Evolutionary conservation across 768 basidiomycete genomes (phyloP).

Genomic region (Dioszegia hungarica): DNA sequence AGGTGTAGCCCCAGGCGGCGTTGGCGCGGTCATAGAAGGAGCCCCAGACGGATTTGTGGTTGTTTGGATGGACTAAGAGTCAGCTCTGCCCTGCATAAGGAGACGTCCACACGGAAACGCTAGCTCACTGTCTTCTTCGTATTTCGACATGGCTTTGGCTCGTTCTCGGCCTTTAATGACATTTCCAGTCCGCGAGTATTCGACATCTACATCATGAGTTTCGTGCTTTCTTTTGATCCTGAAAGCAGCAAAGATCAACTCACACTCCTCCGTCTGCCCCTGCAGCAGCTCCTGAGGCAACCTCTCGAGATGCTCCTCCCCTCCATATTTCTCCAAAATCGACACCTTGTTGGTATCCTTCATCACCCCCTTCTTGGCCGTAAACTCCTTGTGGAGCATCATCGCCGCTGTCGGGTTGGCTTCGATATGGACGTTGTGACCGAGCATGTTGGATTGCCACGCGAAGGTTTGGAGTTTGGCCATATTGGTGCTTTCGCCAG

Average conservation of each 20-base stretch:
- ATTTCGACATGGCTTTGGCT: conserved; percentile 82
- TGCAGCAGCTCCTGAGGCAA: conserved; percentile 88
- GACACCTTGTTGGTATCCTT: conserved; percentile 83
- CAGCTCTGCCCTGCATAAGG: not conserved
- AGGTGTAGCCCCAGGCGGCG: conserved; percentile 84
- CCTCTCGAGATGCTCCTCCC: conserved; percentile 77
- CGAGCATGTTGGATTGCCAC: conserved; percentile 88
- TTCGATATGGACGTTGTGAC: conserved; percentile 87
- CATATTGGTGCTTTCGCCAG: conserved; percentile 88
- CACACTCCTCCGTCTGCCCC: conserved; percentile 87
- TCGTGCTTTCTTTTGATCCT: not conserved
- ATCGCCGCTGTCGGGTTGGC: conserved; percentile 96
- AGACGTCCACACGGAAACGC: not conserved
- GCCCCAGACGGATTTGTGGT: conserved; percentile 96
- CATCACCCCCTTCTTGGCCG: conserved; percentile 83
- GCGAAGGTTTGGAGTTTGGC: conserved; percentile 92
- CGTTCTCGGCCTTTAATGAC: conserved; percentile 87
- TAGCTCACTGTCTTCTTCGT: conserved; percentile 88
- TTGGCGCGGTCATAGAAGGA: conserved; percentile 77
- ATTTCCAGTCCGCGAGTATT: conserved; percentile 87
- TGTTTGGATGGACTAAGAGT: conserved; percentile 71
- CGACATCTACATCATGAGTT: conserved; percentile 59
- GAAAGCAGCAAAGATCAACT: conserved; percentile 15
- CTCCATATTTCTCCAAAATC: conserved; percentile 88
- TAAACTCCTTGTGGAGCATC: conserved; percentile 83